A percentile compares a stretch with the other conserved stretches of the same genome.
These are phyloP conservation scores for Paraconiothyrium sp. DNA, from an alignment of 2,329 filamentous ascomycete genomes.

Conservation along the genomic window DNA sequence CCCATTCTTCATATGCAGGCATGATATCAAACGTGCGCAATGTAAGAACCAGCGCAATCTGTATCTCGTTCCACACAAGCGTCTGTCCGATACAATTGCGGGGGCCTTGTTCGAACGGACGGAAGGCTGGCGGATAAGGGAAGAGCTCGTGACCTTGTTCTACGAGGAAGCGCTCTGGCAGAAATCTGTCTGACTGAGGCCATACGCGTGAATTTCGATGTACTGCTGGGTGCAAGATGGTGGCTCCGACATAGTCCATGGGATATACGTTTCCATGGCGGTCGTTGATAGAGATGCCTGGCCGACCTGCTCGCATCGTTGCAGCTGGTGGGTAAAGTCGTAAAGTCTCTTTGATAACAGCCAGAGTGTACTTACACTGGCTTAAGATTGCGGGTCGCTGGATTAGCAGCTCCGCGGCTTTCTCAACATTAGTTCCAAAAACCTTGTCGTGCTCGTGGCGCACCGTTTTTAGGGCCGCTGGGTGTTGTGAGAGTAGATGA, in stretches of 20 bases:
- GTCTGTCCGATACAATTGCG: slow-evolving; percentile 51
- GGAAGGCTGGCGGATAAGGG: slow-evolving; percentile 30
- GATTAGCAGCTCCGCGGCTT: slow-evolving; percentile 19
- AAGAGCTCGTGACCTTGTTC: slow-evolving; percentile 17
- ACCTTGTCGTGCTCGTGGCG: slow-evolving; percentile 38
- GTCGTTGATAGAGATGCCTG: slow-evolving; percentile 14
- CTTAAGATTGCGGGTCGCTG: slow-evolving; percentile 30
- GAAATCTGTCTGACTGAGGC: slow-evolving; percentile 25
- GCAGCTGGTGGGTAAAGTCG: slow-evolving; percentile 43
- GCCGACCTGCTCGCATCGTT: slow-evolving; percentile 27
- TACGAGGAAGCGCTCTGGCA: slow-evolving; percentile 31
- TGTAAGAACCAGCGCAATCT: slow-evolving; percentile 36
- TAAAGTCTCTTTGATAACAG: slow-evolving; percentile 44
- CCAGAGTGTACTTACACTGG: slow-evolving; percentile 34
- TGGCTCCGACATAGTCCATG: slow-evolving; percentile 15
- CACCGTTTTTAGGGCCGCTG: slow-evolving; percentile 23
- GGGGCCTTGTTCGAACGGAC: slow-evolving; percentile 51
- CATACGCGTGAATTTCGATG: slow-evolving; percentile 2
- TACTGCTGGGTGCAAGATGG: background rate
- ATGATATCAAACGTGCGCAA: slow-evolving; percentile 33
- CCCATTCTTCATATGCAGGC: slow-evolving; percentile 30
- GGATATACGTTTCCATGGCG: slow-evolving; percentile 18
- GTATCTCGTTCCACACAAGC: slow-evolving; percentile 49
- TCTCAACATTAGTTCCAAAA: slow-evolving; percentile 29
- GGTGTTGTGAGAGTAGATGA: slow-evolving; percentile 33